A percentile compares a stretch with the other conserved stretches of the same genome.
These are phyloP conservation scores for Iris macrosiphon DNA, from an alignment of 106 monocot genomes.

Conservation along the genomic window DNA sequence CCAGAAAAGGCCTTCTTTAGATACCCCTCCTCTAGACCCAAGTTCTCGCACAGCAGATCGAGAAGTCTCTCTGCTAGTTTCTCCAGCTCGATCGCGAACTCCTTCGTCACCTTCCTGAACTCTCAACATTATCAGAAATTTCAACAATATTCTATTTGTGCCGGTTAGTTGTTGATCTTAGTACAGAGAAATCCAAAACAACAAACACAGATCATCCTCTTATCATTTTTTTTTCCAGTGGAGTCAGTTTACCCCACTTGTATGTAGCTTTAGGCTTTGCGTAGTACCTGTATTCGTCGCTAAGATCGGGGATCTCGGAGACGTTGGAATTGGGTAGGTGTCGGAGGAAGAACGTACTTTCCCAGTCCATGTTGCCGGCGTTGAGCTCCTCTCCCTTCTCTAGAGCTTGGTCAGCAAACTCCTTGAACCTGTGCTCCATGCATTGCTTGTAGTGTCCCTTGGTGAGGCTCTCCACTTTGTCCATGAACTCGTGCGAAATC, in stretches of 20 bases:
- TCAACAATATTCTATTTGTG: no score
- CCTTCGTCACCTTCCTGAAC: constrained; percentile 35
- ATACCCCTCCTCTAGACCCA: constrained; percentile 73
- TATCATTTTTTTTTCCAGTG: no score
- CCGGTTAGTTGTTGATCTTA: no score
- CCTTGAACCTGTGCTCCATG: constrained; percentile 47
- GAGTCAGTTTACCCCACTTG: no score
- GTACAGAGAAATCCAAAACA: no score
- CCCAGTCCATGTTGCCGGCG: constrained; percentile 48
- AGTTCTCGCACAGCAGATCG: constrained; percentile 61
- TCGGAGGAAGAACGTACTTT: constrained; percentile 63
- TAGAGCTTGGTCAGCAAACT: constrained; percentile 33
- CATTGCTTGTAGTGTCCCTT: constrained; percentile 45
- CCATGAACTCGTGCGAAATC: constrained; percentile 48
- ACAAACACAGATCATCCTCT: no score
- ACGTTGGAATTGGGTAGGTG: constrained; percentile 51
- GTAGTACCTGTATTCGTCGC: constrained; percentile 20
- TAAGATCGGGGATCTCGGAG: constrained; percentile 31
- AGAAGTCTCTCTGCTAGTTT: constrained; percentile 53
- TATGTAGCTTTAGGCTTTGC: no score
- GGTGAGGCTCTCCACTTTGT: constrained; percentile 46
- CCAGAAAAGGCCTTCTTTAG: constrained; percentile 63
- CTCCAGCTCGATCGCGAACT: constrained; percentile 45
- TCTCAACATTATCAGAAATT: no score
- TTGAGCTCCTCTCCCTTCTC: constrained; percentile 14